These are phyloP conservation scores for Neurospora intermedia DNA, from an alignment of 495 filamentous ascomycete genomes.

Conservation along the genomic window DNA sequence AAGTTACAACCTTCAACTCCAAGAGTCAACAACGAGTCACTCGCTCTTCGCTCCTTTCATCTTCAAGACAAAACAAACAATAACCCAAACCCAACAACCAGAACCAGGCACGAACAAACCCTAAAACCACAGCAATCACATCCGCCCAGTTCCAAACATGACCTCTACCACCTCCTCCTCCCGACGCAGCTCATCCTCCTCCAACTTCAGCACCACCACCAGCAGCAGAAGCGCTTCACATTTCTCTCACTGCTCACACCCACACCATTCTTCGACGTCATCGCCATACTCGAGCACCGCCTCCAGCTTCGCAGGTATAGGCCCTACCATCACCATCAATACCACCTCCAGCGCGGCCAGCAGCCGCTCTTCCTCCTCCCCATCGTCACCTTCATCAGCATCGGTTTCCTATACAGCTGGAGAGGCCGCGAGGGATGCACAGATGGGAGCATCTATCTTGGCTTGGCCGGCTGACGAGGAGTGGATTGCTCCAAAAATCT, in stretches of 20 bases:
- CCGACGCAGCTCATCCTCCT: neutral
- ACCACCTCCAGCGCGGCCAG: neutral
- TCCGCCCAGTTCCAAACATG: neutral
- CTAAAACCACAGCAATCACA: neutral
- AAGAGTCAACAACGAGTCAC: neutral
- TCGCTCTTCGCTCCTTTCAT: neutral
- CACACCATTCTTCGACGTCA: neutral
- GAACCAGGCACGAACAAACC: neutral
- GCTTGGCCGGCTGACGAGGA: conserved; percentile 21
- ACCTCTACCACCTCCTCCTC: neutral
- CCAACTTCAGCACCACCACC: neutral
- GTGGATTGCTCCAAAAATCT: conserved; percentile 8
- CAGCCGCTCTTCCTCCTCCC: neutral
- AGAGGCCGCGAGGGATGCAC: conserved; percentile 17
- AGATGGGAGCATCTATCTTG: conserved; percentile 16
- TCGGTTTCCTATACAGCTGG: conserved; percentile 12
- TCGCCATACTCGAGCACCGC: neutral
- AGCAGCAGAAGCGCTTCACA: neutral
- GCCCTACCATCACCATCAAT: neutral
- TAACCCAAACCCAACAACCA: neutral
- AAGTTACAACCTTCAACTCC: neutral
- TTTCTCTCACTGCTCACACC: neutral
- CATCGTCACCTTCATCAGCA: neutral
- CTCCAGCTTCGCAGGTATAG: neutral
- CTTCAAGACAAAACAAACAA: neutral